Base-by-base conservation (phyloP, 257 asterid species). In the Nicotiana knightiana region DNA sequence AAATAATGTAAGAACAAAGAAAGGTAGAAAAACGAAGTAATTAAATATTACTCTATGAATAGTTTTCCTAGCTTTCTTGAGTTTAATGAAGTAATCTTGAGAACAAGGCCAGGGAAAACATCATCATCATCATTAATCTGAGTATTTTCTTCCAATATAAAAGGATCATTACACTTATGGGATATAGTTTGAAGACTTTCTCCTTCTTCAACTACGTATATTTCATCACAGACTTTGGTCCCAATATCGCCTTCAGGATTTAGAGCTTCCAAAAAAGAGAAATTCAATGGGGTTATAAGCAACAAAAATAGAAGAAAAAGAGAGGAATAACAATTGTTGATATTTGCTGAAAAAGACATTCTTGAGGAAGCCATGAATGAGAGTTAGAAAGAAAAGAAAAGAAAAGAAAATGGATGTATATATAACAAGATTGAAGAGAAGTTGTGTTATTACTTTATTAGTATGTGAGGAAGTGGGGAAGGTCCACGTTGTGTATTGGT, bases 131-230 rank as follows among this genome's bases (percentile, higher is more conserved):
- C 86, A 5, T 83, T 67, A 48, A 83, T 77, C 1, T 86, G 85
- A 76, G 80, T 85, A 30, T 81, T 86, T 13, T 81, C 83, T 39
- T 81, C 77, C 6, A 86, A n/a, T 66, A 86, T 83, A 54, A 66
- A 83, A 33, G 83, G 83, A 4, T 83, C 80, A 3, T 16, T 51
- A 0, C 86, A 86, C 61, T 81, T 86, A 16, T 75, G 67, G 3
- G 83, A 67, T 35, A 86, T 83, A 6, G 73, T 77, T 58, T 83
- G 83, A 51, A 83, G 86, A 11, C 83, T 83, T 76, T 86, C 85
- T 18, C 85, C 88, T 66, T 83, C 88, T 83, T 63, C 76, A 13
- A 86, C 86, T 4, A 86, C 83, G 9, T 83, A 83, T 4, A 83
- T 86, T 83, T 86, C 88, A 35, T 83, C 83, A 10, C 88, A 86